Percentiles rank a stretch among this genome's conserved stretches.
Evolutionary conservation across 1,284 basidiomycete species (phyloP).

Genomic region (Puccinia hordei): DNA sequence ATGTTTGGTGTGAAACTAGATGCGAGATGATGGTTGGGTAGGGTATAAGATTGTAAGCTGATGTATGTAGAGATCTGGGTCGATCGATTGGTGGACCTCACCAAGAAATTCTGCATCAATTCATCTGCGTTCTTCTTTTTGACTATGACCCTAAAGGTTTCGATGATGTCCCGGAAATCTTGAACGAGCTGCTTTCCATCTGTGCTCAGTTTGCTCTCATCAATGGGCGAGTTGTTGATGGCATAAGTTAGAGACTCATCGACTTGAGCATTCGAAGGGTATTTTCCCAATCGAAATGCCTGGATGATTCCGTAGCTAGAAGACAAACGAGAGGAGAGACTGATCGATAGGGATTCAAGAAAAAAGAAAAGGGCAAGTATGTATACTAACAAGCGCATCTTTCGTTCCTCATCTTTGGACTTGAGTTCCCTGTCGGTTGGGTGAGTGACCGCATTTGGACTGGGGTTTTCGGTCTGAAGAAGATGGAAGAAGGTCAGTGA

Average conservation of each 20-base stretch:
- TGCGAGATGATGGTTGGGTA: background rate
- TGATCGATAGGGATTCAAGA: background rate
- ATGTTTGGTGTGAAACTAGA: slow-evolving; percentile 48
- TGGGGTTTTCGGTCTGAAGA: slow-evolving; percentile 33
- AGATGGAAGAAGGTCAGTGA: background rate
- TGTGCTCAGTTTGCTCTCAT: slow-evolving; percentile 69
- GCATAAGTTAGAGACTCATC: slow-evolving; percentile 73
- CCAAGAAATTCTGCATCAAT: slow-evolving; percentile 70
- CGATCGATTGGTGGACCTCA: slow-evolving; percentile 63
- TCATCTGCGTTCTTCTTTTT: slow-evolving; percentile 83
- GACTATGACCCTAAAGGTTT: slow-evolving; percentile 69
- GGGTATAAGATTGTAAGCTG: background rate
- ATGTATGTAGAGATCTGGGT: slow-evolving; percentile 63
- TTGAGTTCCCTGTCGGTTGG: slow-evolving; percentile 48
- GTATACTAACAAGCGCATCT: slow-evolving; percentile 48
- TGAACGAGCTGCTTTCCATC: slow-evolving; percentile 76
- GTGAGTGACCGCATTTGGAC: slow-evolving; percentile 41
- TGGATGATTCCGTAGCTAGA: slow-evolving; percentile 70
- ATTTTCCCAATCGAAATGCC: slow-evolving; percentile 74
- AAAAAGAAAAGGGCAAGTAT: background rate
- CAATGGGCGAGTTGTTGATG: slow-evolving; percentile 69
- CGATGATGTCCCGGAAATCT: slow-evolving; percentile 73
- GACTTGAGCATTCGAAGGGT: slow-evolving; percentile 79
- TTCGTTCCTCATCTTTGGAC: slow-evolving; percentile 51
- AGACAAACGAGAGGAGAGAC: background rate